phyloP scores from a whole-genome alignment of 169 alveolate species.

The Plasmodium gaboni region DNA sequence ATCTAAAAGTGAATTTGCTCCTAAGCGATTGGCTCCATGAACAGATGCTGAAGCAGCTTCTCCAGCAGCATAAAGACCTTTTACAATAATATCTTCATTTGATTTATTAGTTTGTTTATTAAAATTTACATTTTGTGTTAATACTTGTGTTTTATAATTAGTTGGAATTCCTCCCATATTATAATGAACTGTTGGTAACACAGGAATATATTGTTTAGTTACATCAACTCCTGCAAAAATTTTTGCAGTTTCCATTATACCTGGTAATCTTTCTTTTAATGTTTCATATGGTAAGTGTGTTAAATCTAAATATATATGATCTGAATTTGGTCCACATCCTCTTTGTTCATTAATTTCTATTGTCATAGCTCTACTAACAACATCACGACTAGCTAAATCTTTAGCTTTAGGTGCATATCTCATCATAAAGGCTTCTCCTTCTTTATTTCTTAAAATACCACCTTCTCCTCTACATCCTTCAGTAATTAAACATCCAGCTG shows the following conservation, averaged over 20 bases:
- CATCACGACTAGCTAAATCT: conserved; percentile 98
- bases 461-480: conserved; percentile 99
- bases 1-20: conserved; percentile 98
- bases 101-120: conserved; percentile 58
- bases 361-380: conserved; percentile 97
- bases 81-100: conserved; percentile 89
- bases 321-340: conserved; percentile 96
- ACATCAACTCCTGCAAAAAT: conserved; percentile 97
- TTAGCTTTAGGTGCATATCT: conserved; percentile 96
- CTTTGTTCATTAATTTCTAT: conserved; percentile 97
- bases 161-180: conserved; percentile 99
- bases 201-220: conserved; percentile 96
- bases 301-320: conserved; percentile 95
- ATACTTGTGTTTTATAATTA: conserved; percentile 95
- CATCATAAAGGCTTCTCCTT: conserved; percentile 97
- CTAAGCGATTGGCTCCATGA: conserved; percentile 99
- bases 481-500: conserved; percentile 97
- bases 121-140: conserved; percentile 76
- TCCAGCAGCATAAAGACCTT: conserved; percentile 96
- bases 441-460: conserved; percentile 96
- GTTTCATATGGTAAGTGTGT: conserved; percentile 96
- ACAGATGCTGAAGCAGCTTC: conserved; percentile 99
- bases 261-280: conserved; percentile 95
- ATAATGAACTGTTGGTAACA: conserved; percentile 99
- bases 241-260: conserved; percentile 97